These are phyloP conservation scores for Leptographium procerum DNA, from an alignment of 2,329 filamentous ascomycete genomes.

Conservation along the genomic window DNA sequence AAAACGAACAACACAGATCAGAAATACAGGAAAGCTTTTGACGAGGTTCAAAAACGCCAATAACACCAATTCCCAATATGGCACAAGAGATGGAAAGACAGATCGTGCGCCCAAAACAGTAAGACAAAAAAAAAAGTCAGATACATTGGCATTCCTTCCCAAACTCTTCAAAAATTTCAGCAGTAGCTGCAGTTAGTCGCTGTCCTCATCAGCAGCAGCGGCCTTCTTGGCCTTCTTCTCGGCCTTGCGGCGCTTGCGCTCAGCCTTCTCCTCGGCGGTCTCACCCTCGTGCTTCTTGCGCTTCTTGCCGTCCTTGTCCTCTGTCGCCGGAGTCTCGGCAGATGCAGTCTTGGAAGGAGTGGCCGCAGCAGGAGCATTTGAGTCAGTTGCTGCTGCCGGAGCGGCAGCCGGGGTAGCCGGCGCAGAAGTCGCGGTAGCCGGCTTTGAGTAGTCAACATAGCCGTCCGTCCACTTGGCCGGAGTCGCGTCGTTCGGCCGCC, in stretches of 20 bases:
- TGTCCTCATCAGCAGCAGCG: constrained; percentile 7
- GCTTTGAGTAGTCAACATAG: constrained; percentile 79
- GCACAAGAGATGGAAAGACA: no score
- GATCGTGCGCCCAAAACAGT: no score
- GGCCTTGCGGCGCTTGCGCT: constrained; percentile 21
- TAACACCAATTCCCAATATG: no score
- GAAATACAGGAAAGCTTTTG: no score
- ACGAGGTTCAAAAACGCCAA: no score
- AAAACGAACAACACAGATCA: no score
- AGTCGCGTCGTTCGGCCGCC: constrained; percentile 82
- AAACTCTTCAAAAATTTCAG: no score
- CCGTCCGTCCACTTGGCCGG: constrained; percentile 85
- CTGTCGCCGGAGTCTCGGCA: constrained; percentile 5
- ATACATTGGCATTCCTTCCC: no score
- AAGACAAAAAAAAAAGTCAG: no score
- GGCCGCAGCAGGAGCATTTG: neutral
- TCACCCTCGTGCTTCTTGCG: constrained; percentile 72
- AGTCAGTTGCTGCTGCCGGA: constrained; percentile 13
- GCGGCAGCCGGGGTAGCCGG: neutral
- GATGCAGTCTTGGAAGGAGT: neutral
- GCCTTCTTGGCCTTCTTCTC: constrained; percentile 21
- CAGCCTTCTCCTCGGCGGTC: constrained; percentile 51
- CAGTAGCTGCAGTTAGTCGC: neutral
- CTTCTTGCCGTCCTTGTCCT: constrained; percentile 53
- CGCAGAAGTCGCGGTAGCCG: constrained; percentile 12